phyloP scores from a whole-genome alignment of 768 basidiomycete genomes.

The Leucosporidium scottii region DNA sequence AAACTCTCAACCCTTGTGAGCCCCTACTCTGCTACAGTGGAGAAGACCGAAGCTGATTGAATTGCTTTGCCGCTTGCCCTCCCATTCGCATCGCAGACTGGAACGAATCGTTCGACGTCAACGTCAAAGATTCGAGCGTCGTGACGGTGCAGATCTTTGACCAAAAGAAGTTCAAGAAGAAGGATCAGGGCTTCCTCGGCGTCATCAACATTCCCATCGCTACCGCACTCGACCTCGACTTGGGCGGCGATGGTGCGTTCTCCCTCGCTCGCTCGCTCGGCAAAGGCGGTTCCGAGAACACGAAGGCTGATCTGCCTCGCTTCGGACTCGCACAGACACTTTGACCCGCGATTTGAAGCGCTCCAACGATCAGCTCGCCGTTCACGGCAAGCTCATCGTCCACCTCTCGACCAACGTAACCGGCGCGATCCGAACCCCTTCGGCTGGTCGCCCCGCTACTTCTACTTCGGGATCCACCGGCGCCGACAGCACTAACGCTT shows the following conservation, averaged over 20 bases:
- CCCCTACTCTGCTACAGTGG: background rate
- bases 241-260: constrained; percentile 81
- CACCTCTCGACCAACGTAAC: constrained; percentile 88
- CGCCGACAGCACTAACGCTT: background rate
- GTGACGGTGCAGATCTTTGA: constrained; percentile 98
- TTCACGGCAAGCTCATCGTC: constrained; percentile 94
- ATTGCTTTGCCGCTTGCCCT: constrained; percentile 35
- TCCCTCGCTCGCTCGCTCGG: background rate
- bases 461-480: constrained; percentile 4
- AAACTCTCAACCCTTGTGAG: constrained; percentile 35
- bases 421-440: constrained; percentile 46
- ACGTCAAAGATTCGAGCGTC: constrained; percentile 94
- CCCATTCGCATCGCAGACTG: too few species aligned
- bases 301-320: background rate
- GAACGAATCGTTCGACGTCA: constrained; percentile 97
- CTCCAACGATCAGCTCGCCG: constrained; percentile 96
- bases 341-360: constrained; percentile 93
- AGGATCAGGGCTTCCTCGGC: constrained; percentile 95
- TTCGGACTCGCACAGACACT: constrained; percentile 61
- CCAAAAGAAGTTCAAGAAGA: constrained; percentile 96
- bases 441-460: constrained; percentile 1
- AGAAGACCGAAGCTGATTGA: background rate
- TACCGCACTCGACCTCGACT: constrained; percentile 81
- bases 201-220: constrained; percentile 91
- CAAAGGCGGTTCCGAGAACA: background rate